Base-by-base conservation (phyloP, 257 asterid species). In the Galeopsis tetrahit region DNA sequence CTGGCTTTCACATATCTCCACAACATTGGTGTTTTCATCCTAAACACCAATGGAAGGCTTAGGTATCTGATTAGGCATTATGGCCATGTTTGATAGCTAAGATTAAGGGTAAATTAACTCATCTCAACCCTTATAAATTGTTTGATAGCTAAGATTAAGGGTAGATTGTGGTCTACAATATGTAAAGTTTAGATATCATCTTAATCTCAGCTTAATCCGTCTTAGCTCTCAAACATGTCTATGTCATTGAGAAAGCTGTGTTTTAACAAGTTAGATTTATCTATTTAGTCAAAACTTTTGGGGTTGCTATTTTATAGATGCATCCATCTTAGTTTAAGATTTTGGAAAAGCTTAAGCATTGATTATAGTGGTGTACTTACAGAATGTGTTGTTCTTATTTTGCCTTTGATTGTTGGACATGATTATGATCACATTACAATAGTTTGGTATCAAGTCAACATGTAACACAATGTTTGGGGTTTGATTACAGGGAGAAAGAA, bases 401-500 rank as follows among this genome's bases (percentile, higher is more conserved):
- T 60, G 68, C 7, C 52, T 14, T 48, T 13, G 44, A 48, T 56
- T 6, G 3, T 10, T 17, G 40, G 43, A 35, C 15, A 40, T 17
- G n/a, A n/a, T 34, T 40, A 64, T 28, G 53, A 21, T 32, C 55
- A 5, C 8, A 7, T 48, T 6, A 7, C 32, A 35, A 51, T n/a
- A 11, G 65, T 51, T 21, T 3, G 35, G n/a, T 43, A 69, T 69
- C 65, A 36, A 21, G 66, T 68, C 21, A 15, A 35, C 10, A 4
- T 28, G 0, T 1, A 32, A 51, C 71, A n/a, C 11, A 42, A 44
- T 38, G 58, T 36, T 59, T 59, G 51, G 77, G 51, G 77, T 77
- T 66, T 63, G 14, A 17, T 58, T 36, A 4, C 78, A 69, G 99
- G 90, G 99, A 92, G 84, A 95, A 88, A 81, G 99, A 92, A 81